Evolutionary conservation across 2,329 filamentous ascomycete genomes (phyloP).

Genomic region (Sporothrix protearum): DNA sequence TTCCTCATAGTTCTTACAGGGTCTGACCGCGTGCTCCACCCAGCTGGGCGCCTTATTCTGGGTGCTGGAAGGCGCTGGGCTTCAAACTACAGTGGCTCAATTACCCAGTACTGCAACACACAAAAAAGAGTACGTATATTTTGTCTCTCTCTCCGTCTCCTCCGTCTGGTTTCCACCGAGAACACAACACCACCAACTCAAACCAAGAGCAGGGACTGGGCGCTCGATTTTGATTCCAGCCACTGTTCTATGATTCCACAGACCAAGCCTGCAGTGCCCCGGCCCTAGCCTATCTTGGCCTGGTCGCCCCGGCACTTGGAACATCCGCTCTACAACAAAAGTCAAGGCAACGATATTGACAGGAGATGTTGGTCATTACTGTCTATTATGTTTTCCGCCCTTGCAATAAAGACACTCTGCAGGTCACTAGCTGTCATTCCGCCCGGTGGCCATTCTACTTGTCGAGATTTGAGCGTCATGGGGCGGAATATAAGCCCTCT

Average conservation of each 20-base stretch:
- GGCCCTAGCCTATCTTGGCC: background rate
- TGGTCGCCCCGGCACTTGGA: constrained; percentile 13
- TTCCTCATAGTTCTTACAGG: background rate
- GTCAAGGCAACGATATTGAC: background rate
- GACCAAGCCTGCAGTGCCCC: background rate
- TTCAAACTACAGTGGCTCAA: background rate
- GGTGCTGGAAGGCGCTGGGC: background rate
- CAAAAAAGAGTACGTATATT: background rate
- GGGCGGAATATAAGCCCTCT: background rate
- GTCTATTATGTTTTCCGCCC: background rate
- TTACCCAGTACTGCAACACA: background rate
- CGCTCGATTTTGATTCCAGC: constrained; percentile 6
- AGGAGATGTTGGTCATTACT: background rate
- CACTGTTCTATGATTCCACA: background rate
- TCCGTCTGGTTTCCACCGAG: constrained; percentile 16
- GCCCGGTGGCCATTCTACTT: background rate
- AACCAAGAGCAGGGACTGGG: background rate
- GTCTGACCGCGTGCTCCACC: background rate
- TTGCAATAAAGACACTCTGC: background rate
- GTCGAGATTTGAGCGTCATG: background rate
- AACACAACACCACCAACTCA: background rate
- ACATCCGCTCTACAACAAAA: background rate
- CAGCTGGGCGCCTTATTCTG: too few species aligned
- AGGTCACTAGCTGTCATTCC: background rate
- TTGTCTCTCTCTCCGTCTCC: background rate